Evolutionary conservation across 2,329 filamentous ascomycete genomes (phyloP).

Genomic region (Exophiala oligosperma): DNA sequence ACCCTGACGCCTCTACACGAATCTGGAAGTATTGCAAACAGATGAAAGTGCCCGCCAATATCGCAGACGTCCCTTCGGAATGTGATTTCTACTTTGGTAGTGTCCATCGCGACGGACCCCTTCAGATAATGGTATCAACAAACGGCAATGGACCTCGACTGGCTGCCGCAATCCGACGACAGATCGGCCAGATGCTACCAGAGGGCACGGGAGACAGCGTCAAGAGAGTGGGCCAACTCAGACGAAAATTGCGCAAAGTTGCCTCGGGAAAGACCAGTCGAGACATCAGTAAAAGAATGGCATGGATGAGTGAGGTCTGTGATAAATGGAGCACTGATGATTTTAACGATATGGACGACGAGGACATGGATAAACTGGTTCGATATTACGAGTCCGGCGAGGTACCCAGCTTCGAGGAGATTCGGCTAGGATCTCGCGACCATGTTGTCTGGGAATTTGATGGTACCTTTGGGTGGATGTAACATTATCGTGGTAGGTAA

Average conservation of each 20-base stretch:
- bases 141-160: conserved; percentile 94
- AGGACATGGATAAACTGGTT: conserved; percentile 82
- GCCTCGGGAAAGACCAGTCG: conserved; percentile 57
- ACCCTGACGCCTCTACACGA: conserved; percentile 81
- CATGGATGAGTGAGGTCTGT: conserved; percentile 88
- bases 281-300: conserved; percentile 34
- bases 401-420: conserved; percentile 39
- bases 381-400: conserved; percentile 62
- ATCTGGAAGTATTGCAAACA: conserved; percentile 95
- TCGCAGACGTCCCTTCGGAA: conserved; percentile 93
- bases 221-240: conserved; percentile 75
- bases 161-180: conserved; percentile 79
- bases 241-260: conserved; percentile 74
- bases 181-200: conserved; percentile 76
- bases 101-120: conserved; percentile 87
- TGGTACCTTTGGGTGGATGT: conserved; percentile 30
- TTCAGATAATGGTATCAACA: conserved; percentile 98
- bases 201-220: conserved; percentile 82
- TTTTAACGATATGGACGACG: conserved; percentile 75
- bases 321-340: conserved; percentile 83
- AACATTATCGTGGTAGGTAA: neutral
- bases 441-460: conserved; percentile 30
- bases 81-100: conserved; percentile 99
- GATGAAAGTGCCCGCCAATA: conserved; percentile 82
- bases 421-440: conserved; percentile 30